phyloP scores from a whole-genome alignment of 2,329 filamentous ascomycete species.

The Sphaceloma murrayae region DNA sequence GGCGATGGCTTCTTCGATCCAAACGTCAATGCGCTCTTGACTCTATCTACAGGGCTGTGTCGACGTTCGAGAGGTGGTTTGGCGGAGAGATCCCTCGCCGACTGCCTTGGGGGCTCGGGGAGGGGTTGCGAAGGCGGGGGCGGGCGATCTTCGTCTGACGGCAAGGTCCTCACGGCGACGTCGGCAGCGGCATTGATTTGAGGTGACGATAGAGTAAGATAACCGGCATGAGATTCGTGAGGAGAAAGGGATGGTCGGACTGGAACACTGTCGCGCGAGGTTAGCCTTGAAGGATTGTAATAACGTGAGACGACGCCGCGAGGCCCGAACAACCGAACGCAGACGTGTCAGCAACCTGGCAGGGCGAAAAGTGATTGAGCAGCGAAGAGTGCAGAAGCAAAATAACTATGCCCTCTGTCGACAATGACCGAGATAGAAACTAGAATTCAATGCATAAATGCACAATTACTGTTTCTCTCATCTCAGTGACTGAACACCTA shows the following conservation, averaged over 20 bases:
- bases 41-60: slow-evolving; percentile 59
- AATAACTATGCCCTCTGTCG: too few species aligned
- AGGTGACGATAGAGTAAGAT: slow-evolving; percentile 42
- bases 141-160: slow-evolving; percentile 5
- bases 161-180: slow-evolving; percentile 2
- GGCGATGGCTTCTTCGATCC: slow-evolving; percentile 39
- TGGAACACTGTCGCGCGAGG: slow-evolving; percentile 13
- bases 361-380: not conserved
- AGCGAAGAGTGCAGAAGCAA: too few species aligned
- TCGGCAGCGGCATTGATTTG: slow-evolving; percentile 28
- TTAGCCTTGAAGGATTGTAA: slow-evolving; percentile 12
- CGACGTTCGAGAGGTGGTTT: slow-evolving; percentile 43
- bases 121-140: slow-evolving; percentile 26
- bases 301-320: slow-evolving; percentile 8
- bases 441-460: too few species aligned
- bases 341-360: slow-evolving; percentile 5
- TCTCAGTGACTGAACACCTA: too few species aligned
- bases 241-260: slow-evolving; percentile 31
- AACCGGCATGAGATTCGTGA: slow-evolving; percentile 41
- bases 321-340: slow-evolving; percentile 5
- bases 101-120: slow-evolving; percentile 28
- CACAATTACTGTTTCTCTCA: too few species aligned
- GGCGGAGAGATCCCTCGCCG: slow-evolving; percentile 19
- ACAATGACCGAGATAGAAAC: too few species aligned
- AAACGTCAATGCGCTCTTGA: slow-evolving; percentile 59